These are phyloP conservation scores for Pseudonitzschia pungens DNA, from an alignment of 108 stramenopile species.

Conservation along the genomic window DNA sequence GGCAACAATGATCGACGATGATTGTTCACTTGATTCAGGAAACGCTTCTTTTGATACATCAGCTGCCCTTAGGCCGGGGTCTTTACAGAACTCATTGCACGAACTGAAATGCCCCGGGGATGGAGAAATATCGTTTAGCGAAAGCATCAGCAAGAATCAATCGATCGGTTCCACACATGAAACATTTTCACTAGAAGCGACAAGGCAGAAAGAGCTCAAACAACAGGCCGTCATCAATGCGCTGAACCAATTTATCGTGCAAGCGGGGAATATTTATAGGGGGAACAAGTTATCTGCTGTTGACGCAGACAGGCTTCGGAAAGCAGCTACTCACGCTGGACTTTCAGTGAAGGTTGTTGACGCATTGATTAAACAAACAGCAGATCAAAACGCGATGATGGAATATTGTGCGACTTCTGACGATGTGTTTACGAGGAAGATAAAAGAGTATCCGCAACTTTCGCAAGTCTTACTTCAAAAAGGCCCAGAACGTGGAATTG, in stretches of 20 bases:
- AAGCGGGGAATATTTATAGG: slow-evolving; percentile 35
- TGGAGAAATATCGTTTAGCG: not conserved
- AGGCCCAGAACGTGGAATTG: not conserved
- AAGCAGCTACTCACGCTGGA: slow-evolving; percentile 33
- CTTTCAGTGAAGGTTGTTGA: slow-evolving; percentile 33
- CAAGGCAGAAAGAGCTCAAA: not conserved
- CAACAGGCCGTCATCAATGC: slow-evolving; percentile 25
- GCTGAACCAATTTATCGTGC: slow-evolving; percentile 39
- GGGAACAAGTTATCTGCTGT: slow-evolving; percentile 20
- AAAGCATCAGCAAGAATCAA: not conserved
- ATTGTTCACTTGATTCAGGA: not conserved
- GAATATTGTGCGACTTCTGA: slow-evolving; percentile 36
- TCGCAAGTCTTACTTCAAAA: slow-evolving; percentile 18
- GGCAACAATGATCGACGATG: not conserved
- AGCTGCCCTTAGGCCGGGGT: slow-evolving; percentile 24
- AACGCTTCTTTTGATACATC: slow-evolving; percentile 21
- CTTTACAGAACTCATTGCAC: not conserved
- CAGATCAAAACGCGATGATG: slow-evolving; percentile 30
- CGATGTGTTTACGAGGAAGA: slow-evolving; percentile 36
- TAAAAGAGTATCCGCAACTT: slow-evolving; percentile 26
- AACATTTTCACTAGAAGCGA: slow-evolving; percentile 5
- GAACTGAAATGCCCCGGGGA: not conserved
- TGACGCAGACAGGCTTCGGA: slow-evolving; percentile 26
- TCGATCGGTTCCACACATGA: not conserved
- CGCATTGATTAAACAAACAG: slow-evolving; percentile 34